A percentile compares a stretch with the other conserved stretches of the same genome.
Conservation (phyloP, 257 asterid genomes). For the Paulownia fortunei region DNA sequence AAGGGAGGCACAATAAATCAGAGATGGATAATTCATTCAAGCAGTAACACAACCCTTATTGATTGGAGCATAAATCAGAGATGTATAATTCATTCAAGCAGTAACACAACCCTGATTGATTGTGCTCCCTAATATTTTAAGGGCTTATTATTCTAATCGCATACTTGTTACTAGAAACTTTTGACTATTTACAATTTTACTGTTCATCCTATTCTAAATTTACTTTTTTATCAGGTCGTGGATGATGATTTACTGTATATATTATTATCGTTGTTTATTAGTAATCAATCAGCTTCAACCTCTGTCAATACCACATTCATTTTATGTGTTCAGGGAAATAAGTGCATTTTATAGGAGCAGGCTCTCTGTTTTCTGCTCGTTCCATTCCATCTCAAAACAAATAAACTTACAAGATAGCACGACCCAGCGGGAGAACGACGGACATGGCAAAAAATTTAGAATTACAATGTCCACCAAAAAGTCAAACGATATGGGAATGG, state of each 20-base stretch:
- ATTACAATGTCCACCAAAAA: not conserved
- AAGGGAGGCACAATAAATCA: constrained; percentile 25
- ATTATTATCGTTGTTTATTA: not conserved
- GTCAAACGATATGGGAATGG: constrained; percentile 11
- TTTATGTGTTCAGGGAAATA: not conserved
- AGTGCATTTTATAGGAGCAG: not conserved
- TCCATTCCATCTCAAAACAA: not conserved
- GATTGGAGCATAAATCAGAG: constrained; percentile 33
- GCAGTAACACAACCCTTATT: constrained; percentile 17
- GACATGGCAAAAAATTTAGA: not conserved
- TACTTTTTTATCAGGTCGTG: not conserved
- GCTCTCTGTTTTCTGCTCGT: not conserved
- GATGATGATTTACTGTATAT: not conserved
- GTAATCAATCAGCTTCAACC: not conserved
- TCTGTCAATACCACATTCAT: not conserved
- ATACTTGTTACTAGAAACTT: not conserved
- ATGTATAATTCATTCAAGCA: constrained; percentile 28
- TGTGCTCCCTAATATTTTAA: too few relatives aligned
- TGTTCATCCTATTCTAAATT: not conserved
- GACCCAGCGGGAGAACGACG: not conserved
- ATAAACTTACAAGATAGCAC: too few relatives aligned
- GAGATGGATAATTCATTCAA: constrained; percentile 28
- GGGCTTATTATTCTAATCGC: too few relatives aligned
- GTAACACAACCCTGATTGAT: constrained; percentile 3
- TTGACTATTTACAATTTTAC: not conserved